These are phyloP conservation scores for Dendrobium officinale DNA, from an alignment of 106 monocot genomes.

Conservation along the genomic window DNA sequence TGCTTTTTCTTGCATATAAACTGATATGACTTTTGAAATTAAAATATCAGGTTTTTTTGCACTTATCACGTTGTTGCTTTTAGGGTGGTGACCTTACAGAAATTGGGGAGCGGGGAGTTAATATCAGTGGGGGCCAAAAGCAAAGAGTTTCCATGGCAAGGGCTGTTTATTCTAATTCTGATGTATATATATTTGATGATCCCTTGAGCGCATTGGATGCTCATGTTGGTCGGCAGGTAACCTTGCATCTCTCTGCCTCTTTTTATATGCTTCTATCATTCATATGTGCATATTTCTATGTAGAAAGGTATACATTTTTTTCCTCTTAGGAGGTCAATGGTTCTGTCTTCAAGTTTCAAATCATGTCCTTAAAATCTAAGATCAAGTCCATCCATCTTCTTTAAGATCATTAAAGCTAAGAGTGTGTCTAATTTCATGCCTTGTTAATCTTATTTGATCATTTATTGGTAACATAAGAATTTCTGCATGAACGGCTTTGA, in stretches of 20 bases:
- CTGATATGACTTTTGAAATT: not conserved
- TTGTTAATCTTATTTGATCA: not conserved
- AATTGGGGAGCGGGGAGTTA: conserved; percentile 99
- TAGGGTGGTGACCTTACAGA: conserved; percentile 99
- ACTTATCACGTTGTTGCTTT: not conserved
- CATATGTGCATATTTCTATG: not conserved
- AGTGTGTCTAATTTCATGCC: not conserved
- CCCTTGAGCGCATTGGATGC: conserved; percentile 99
- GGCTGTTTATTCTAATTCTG: conserved; percentile 94
- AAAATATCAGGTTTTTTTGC: not conserved
- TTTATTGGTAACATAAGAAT: not conserved
- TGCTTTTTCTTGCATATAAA: not conserved
- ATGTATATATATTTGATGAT: conserved; percentile 99
- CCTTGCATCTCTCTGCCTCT: not conserved
- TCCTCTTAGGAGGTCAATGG: not conserved
- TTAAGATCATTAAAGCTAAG: not conserved
- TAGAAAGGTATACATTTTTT: not conserved
- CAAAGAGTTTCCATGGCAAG: conserved; percentile 99
- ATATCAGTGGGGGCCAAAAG: conserved; percentile 98
- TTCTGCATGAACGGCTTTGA: not conserved
- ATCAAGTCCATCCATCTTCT: not conserved
- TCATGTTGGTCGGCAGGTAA: conserved; percentile 97
- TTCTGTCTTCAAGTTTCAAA: not conserved
- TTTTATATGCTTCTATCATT: not conserved
- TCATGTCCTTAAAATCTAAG: not conserved